Base-by-base conservation (phyloP, 2,329 filamentous ascomycete species). In the Thermothelomyces thermophilus region DNA sequence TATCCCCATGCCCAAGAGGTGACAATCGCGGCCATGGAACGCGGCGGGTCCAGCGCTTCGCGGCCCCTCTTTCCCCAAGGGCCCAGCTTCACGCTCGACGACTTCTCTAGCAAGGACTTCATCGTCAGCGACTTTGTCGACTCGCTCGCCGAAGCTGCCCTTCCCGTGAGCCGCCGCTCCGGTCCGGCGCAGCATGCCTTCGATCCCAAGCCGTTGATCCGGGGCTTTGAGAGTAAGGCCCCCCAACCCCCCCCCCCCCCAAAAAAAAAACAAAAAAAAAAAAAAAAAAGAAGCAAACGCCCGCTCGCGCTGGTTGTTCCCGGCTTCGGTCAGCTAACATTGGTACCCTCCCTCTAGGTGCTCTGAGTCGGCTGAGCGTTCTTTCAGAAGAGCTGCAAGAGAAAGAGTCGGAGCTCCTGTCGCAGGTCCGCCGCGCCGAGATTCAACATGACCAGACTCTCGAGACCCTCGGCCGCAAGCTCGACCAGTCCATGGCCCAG, bases 61-160 rank as follows among this genome's bases (percentile, higher is more conserved):
- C 78, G 83, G 70, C 76, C 82, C 58, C 76, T 90, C 64, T 91
- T 87, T 65, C 84, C 86, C 50, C 82, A 82, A 67, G 87, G 84
- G 34, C 87, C 88, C 53, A 85, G 78, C 66, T 96, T 96, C 72
- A 88, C 83, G 9, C 76, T 97, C 54, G 88, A 95, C 39, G 90
- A 90, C 70, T 89, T 90, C 69, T 87, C 87, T 50, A 87, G 77
- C 66, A 87, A 87, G 62, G 93, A 97, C 70, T 98, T 97, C 64
- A 96, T 97, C 56, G 91, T 97, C 58, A 90, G 95, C 63, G 93
- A 98, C 71, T 98, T 98, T 66, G 84, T 98, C 61, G 94, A 98
- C 66, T 82, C 84, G 45, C 82, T 98, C 51, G 93, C 91, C 44
- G 90, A 97, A 56, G 86, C 77, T 59, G 87, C 89, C 19, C 79